Evolutionary conservation across 1,139 yeast species (phyloP).

Genomic region (Suhomyces wounanorum): DNA sequence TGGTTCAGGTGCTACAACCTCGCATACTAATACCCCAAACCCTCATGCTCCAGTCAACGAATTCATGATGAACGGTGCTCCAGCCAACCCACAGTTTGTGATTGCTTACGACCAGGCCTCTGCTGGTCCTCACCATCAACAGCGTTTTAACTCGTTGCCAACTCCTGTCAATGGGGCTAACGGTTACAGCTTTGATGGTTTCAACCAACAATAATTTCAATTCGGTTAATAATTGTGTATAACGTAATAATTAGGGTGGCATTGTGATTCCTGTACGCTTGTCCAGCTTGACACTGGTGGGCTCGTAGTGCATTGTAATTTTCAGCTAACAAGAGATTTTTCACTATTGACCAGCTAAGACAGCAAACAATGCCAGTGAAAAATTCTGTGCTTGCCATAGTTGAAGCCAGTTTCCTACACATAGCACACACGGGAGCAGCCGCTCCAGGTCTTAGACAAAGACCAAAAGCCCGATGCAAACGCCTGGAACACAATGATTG

Average conservation of each 20-base stretch:
- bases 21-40: slow-evolving; percentile 13
- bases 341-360: no score
- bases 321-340: no score
- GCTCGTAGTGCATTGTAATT: no score
- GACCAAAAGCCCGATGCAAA: no score
- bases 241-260: slow-evolving; percentile 3
- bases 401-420: no score
- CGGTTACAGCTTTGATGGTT: slow-evolving; percentile 20
- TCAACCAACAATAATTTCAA: slow-evolving; percentile 11
- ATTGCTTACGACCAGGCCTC: slow-evolving; percentile 19
- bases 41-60: slow-evolving; percentile 11
- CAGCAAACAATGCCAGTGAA: no score
- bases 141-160: slow-evolving; percentile 33
- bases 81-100: slow-evolving; percentile 15
- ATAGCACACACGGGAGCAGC: no score
- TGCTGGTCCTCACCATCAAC: slow-evolving; percentile 22
- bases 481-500: no score
- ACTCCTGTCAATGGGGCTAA: slow-evolving; percentile 24
- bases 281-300: no score
- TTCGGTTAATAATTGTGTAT: slow-evolving; percentile 3
- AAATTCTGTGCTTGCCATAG: no score
- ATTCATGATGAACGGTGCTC: slow-evolving; percentile 10
- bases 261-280: neutral
- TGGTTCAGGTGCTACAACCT: slow-evolving; percentile 16
- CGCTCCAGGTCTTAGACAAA: no score